Evolutionary conservation across 257 asterid species (phyloP), one percentile per base, ranked within the genome.

Genomic region (Primulina eburnea): DNA sequence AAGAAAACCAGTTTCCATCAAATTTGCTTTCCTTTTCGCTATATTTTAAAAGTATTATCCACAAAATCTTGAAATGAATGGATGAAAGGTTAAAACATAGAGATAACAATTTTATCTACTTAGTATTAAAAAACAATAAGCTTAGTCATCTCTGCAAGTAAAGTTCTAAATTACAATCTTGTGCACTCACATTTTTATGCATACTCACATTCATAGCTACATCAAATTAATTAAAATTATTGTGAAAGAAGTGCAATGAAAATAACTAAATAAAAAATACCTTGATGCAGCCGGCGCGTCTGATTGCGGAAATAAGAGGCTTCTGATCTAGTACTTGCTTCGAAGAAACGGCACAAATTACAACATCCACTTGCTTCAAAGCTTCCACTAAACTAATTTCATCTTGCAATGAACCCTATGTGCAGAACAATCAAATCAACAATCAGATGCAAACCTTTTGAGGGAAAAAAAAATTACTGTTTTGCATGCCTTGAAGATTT

Each of bases 391-490:
- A 78, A 69, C 69, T 71, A 60, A 56, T 82, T 64, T 90, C 96
- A 60, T 90, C 97, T 82, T 85, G 85, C 88, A 93, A 57, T 52
- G 97, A 90, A 8, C 98, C 97, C 96, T 89, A 62, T 71, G n/a
- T 67, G 10, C 16, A 38, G 60, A 47, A 30, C 2, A 0, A 60
- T 47, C 18, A 20, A 58, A 55, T 69, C 65, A 60, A 9, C 1
- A 53, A 58, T 57, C 7, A 4, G 40, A 29, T 11, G 0, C 26
- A 52, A 50, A 16, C 56, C 4, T 50, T 50, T 24, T 2, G 57
- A 67, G 14, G 30, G 10, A 59, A 50, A 9, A 26, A 59, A 67
- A 3, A 21, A 10, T 43, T 4, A 12, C 18, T 4, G 20, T 50
- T 50, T 50, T 16, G 20, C 77, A 7, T 73, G 70, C 97, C 82